phyloP scores from a whole-genome alignment of 2,329 filamentous ascomycete genomes.

The Clonostachys rosea region DNA sequence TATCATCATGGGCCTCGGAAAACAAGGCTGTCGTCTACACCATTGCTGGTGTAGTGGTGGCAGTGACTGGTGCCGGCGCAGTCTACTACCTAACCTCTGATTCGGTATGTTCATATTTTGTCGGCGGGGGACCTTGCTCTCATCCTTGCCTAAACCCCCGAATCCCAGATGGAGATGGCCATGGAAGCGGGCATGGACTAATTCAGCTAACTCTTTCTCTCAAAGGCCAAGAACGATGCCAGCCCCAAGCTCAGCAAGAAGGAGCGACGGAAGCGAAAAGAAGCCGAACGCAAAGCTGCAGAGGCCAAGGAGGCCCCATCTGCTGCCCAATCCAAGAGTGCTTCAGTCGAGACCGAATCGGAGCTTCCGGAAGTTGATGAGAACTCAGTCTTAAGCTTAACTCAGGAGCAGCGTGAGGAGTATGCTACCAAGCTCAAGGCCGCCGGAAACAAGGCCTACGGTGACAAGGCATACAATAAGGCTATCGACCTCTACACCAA shows the following conservation, averaged over 20 bases:
- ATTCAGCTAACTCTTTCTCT: not conserved
- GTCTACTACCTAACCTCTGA: constrained; percentile 80
- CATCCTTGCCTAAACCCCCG: no score
- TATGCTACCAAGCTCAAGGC: constrained; percentile 91
- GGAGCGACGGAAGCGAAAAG: constrained; percentile 83
- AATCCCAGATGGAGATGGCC: no score
- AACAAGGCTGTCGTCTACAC: constrained; percentile 96
- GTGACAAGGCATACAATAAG: constrained; percentile 85
- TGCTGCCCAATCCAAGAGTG: constrained; percentile 39
- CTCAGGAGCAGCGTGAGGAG: constrained; percentile 69
- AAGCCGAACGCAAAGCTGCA: constrained; percentile 58
- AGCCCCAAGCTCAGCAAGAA: constrained; percentile 81
- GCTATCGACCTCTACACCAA: constrained; percentile 95
- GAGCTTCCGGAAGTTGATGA: constrained; percentile 67
- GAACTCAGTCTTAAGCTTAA: constrained; percentile 44
- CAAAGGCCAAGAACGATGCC: constrained; percentile 40
- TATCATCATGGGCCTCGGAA: constrained; percentile 89
- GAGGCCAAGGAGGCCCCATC: constrained; percentile 24
- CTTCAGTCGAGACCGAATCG: constrained; percentile 53
- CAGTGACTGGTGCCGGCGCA: constrained; percentile 85
- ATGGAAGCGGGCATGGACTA: no score
- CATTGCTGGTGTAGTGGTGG: constrained; percentile 88
- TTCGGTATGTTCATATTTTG: constrained; percentile 34
- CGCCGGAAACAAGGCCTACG: constrained; percentile 93
- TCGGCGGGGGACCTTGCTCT: not conserved